Conservation (phyloP, 768 basidiomycete species). For the Leccinum boreale region DNA sequence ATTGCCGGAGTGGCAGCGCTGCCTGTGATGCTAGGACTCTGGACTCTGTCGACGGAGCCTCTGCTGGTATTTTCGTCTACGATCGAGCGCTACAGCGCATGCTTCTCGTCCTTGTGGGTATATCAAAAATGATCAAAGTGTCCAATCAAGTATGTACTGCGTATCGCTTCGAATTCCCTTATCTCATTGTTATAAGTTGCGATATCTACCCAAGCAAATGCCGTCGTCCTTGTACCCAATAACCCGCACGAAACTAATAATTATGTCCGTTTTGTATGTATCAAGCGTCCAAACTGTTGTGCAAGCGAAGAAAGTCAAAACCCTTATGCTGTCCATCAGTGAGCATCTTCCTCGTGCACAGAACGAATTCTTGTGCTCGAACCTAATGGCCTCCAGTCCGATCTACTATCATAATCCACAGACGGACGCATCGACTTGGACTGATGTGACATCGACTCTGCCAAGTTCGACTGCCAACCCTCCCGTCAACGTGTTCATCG, state of each 20-base stretch:
- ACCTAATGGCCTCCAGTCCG: not conserved
- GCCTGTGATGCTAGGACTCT: slow-evolving; percentile 57
- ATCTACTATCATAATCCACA: slow-evolving; percentile 39
- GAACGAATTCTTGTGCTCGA: not conserved
- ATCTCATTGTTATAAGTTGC: not conserved
- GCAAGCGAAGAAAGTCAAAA: not conserved
- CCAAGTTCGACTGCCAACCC: slow-evolving; percentile 47
- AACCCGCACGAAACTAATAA: not conserved
- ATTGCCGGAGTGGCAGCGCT: slow-evolving; percentile 37
- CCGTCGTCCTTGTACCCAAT: not conserved
- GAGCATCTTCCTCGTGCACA: not conserved
- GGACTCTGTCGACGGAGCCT: slow-evolving; percentile 53
- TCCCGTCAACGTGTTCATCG: slow-evolving; percentile 55
- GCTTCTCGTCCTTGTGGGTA: slow-evolving; percentile 43
- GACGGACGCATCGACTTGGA: slow-evolving; percentile 40
- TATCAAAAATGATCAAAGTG: slow-evolving; percentile 36
- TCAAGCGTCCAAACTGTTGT: not conserved
- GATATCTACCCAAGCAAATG: not conserved
- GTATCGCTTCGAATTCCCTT: not conserved
- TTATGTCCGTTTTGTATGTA: not conserved
- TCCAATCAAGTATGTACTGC: not conserved
- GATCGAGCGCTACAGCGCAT: slow-evolving; percentile 48
- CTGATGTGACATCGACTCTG: slow-evolving; percentile 42
- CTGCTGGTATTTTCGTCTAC: slow-evolving; percentile 52
- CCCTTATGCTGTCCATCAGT: not conserved